Base-by-base conservation (phyloP, 2,329 filamentous ascomycete species). In the Clonostachys sp. region DNA sequence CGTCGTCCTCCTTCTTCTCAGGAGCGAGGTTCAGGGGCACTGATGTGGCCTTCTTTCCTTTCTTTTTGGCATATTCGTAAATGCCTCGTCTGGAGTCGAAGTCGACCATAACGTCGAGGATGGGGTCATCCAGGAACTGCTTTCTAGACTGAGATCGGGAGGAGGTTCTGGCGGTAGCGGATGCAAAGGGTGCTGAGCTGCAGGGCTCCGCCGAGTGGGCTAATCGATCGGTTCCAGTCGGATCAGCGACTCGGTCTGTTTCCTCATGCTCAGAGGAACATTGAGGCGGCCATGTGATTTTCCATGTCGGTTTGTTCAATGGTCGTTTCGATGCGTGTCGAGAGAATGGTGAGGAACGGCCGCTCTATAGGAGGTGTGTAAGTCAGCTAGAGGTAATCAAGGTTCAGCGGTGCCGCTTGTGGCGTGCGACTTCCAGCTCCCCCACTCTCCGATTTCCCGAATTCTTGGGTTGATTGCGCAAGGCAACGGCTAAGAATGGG, bases 61-160 rank as follows among this genome's bases (percentile, higher is more conserved):
- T 82, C 61, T 78, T 80, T 53, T 77, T 75, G 3, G 67, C 74
- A 36, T 72, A 74, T 57, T 84, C 75, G 45, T 72, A 70, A 65
- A 73, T 80, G 44, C 72, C 77, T 40, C 78, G 70, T 45, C 74
- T 65, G 24, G 73, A 78, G 18, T 70, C 68, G 49, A 87, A 80
- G 57, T 88, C 83, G 45, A 88, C 66, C 33, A 69, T 64, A 17
- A 67, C 58, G 38, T 66, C 61, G 55, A 67, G 64, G 36, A 61
- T 66, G n/a, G 74, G 75, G 53, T 80, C 74, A 39, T 30, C 24
- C 24, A 30, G 24, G 24, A 30, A 30, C 24, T 30, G 24, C 4
- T 30, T 30, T 10, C 9, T 30, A 30, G 24, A 30, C 24, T 30
- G 24, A 30, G 24, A 30, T 30, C 24, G 24, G 24, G 24, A 9